These are phyloP conservation scores for Rhizopus arrhizus DNA, from an alignment of 371 early-diverging fungal species.

Conservation along the genomic window DNA sequence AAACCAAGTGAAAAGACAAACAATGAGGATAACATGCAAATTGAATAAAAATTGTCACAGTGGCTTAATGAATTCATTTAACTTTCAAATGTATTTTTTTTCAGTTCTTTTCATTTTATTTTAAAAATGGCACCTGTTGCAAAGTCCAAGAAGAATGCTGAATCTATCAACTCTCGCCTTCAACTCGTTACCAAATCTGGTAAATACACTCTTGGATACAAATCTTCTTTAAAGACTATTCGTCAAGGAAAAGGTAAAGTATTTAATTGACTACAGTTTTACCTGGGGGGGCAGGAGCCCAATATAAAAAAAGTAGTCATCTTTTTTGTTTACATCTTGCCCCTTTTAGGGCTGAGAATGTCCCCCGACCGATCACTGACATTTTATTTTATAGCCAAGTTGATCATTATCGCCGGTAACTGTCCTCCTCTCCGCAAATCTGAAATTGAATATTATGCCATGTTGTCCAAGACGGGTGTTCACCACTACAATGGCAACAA, in stretches of 20 bases:
- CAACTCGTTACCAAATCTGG: constrained; percentile 98
- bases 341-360: constrained; percentile 42
- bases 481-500: constrained; percentile 98
- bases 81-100: not conserved
- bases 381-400: constrained; percentile 75
- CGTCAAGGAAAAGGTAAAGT: constrained; percentile 90
- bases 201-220: constrained; percentile 96
- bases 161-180: constrained; percentile 97
- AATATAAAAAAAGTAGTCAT: constrained; percentile 11
- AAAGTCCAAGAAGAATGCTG: constrained; percentile 77
- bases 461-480: constrained; percentile 99
- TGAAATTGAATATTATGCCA: constrained; percentile 99
- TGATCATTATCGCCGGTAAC: constrained; percentile 97
- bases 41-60: not conserved
- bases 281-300: constrained; percentile 27
- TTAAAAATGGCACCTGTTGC: constrained; percentile 53
- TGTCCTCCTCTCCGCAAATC: constrained; percentile 98
- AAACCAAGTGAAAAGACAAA: constrained; percentile 18
- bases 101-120: not conserved
- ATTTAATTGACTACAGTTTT: constrained; percentile 21
- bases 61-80: not conserved
- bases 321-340: constrained; percentile 12
- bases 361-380: constrained; percentile 33
- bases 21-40: not conserved
- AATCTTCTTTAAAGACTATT: constrained; percentile 95